Evolutionary conservation across 192 early-diverging fungal genomes (phyloP).

Genomic region (Irineochytrium annulatum): DNA sequence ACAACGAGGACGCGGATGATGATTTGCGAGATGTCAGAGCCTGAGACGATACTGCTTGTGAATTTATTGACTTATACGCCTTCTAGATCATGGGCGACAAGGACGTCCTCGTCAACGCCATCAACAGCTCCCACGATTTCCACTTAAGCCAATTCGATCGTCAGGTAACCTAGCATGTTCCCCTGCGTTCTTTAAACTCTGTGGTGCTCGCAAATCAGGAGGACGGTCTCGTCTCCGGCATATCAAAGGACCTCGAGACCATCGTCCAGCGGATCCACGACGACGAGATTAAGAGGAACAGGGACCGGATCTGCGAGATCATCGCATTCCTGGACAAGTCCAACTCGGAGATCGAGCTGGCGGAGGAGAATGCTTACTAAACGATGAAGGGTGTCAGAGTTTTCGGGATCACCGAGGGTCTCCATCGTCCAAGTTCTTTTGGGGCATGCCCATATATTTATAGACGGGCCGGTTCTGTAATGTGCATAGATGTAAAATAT

Average conservation of each 20-base stretch:
- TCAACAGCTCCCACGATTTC: constrained; percentile 60
- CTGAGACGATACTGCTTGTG: not conserved
- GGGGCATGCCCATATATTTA: no score
- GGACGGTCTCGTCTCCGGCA: constrained; percentile 48
- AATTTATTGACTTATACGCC: not conserved
- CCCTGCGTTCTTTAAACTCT: constrained; percentile 4
- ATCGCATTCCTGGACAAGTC: constrained; percentile 52
- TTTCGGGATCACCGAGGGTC: no score
- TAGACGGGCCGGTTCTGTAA: no score
- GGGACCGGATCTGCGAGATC: constrained; percentile 55
- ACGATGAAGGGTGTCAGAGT: no score
- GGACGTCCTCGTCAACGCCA: constrained; percentile 52
- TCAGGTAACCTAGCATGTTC: constrained; percentile 24
- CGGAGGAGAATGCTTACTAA: constrained; percentile 53
- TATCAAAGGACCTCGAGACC: constrained; percentile 43
- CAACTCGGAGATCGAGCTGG: constrained; percentile 50
- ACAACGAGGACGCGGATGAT: constrained; percentile 50
- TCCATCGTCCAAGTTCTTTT: no score
- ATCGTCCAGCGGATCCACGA: constrained; percentile 45
- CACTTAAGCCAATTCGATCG: constrained; percentile 52
- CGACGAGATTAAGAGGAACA: constrained; percentile 46
- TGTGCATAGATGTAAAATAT: no score
- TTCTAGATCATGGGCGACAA: constrained; percentile 55
- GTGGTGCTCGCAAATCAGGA: constrained; percentile 32
- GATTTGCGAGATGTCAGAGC: constrained; percentile 40